A percentile compares a stretch with the other conserved stretches of the same genome.
These are phyloP conservation scores for Gossypium rotundifolium DNA, from an alignment of 345 rosid genomes.

Conservation along the genomic window DNA sequence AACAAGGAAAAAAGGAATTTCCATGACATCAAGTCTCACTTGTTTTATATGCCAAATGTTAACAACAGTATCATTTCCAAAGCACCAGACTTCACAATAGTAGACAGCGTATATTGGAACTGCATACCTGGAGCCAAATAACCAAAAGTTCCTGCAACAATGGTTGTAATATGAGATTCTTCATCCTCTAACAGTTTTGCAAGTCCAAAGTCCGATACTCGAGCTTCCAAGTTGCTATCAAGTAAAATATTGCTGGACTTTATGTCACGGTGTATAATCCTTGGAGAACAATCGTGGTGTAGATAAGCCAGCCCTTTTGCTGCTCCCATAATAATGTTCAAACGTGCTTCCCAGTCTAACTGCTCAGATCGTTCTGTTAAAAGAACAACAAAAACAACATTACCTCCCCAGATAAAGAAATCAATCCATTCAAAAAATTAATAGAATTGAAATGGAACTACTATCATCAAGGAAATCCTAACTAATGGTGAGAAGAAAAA, in stretches of 20 bases:
- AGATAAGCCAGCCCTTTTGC: slow-evolving; percentile 94
- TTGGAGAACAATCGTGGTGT: slow-evolving; percentile 98
- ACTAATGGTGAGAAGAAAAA: background rate
- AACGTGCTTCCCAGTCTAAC: slow-evolving; percentile 89
- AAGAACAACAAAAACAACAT: slow-evolving; percentile 1
- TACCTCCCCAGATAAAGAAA: background rate
- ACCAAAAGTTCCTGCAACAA: slow-evolving; percentile 99
- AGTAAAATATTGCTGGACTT: slow-evolving; percentile 95
- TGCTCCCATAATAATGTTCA: slow-evolving; percentile 88
- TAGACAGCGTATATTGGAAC: slow-evolving; percentile 1
- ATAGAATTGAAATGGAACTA: background rate
- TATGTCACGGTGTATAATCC: slow-evolving; percentile 98
- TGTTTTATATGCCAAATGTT: background rate
- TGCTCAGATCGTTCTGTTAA: slow-evolving; percentile 80
- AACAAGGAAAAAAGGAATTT: background rate
- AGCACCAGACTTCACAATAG: background rate
- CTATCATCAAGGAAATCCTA: background rate
- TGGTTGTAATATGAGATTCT: slow-evolving; percentile 96
- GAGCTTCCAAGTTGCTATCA: slow-evolving; percentile 94
- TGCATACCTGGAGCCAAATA: slow-evolving; percentile 93
- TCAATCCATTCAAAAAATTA: background rate
- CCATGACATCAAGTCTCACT: background rate
- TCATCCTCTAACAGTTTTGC: slow-evolving; percentile 92
- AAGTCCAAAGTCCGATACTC: slow-evolving; percentile 96
- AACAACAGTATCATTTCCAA: background rate